Conservation (phyloP, 2,329 filamentous ascomycete genomes). For the Aspergillus ruber region DNA sequence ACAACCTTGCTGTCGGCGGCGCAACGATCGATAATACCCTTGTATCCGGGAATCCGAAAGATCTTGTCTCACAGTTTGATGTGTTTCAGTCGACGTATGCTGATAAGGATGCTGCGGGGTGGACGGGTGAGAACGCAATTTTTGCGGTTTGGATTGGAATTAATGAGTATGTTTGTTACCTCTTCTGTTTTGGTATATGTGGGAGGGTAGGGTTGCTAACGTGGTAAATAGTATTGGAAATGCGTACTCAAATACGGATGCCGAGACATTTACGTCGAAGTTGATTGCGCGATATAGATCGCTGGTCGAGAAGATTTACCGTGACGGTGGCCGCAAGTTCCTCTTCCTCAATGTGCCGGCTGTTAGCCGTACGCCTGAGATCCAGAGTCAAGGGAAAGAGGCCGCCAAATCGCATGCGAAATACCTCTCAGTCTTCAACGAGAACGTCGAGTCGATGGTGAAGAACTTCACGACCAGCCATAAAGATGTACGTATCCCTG, state of each 20-base stretch:
- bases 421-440: constrained; percentile 21
- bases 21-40: constrained; percentile 49
- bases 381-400: constrained; percentile 13
- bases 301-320: constrained; percentile 44
- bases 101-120: constrained; percentile 22
- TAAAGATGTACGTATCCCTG: constrained; percentile 13
- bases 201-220: constrained; percentile 1
- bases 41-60: constrained; percentile 45
- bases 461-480: constrained; percentile 11
- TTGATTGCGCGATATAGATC: constrained; percentile 43
- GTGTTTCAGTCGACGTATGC: constrained; percentile 38
- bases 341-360: constrained; percentile 55
- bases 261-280: constrained; percentile 23
- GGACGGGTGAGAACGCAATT: constrained; percentile 19
- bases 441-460: constrained; percentile 16
- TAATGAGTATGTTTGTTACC: constrained; percentile 16
- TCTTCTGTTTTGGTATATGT: neutral
- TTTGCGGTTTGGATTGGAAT: constrained; percentile 32
- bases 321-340: constrained; percentile 52
- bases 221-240: constrained; percentile 16
- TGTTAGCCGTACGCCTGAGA: constrained; percentile 19
- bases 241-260: constrained; percentile 22
- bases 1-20: constrained; percentile 51
- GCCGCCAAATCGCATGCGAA: constrained; percentile 13
- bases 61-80: constrained; percentile 46